Evolutionary conservation across 2,329 filamentous ascomycete genomes (phyloP), one percentile per base, ranked within the genome.

Genomic region (Rutstroemia sp.): DNA sequence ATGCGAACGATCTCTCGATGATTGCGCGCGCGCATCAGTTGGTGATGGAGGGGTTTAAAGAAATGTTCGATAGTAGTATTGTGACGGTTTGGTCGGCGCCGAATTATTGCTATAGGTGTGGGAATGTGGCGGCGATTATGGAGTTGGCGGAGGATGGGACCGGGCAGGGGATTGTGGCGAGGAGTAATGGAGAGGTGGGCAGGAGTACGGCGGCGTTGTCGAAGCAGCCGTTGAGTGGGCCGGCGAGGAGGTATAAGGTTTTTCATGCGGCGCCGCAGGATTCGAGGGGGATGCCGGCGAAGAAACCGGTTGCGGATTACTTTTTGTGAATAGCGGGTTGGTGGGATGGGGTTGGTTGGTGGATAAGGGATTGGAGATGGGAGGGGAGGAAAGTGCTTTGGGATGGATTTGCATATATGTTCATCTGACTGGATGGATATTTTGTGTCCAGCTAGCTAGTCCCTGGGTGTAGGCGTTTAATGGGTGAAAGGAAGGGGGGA

Each of bases 1-100:
- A 96, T 72, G 83, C 85, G 57, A 99, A 99, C 71, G 89, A 96
- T 68, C 80, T 99, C 27, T 90, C 87, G 21, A 79, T 99, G 52
- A 94, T 99, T 62, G 94, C 92, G 17, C 84, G 94, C 55, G 94
- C 94, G 1, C 94, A 99, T 70, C 94, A 99, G 72, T 83, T 99
- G 21, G 94, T 99, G 62, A 99, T 97, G 94, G 94, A 99, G 71
- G 94, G 94, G 0, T 99, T 96, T 73, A 97, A 97, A 74, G 94
- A 97, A 71, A 97, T 97, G 92, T 99, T 97, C 68, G 90, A 96
- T 69, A 87, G 85, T 14, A 89, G 86, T 48, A 96, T 99, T 61
- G 94, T 97, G 44, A 99, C 94, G 0, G 94, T 99, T n/a, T 99
- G 94, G 92, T 95, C 89, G 0, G 92, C 92, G 9, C 92, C 92